Percentiles rank a stretch among this genome's conserved stretches.
These are phyloP conservation scores for Lecanosticta acicola DNA, from an alignment of 2,329 filamentous ascomycete genomes.

Conservation along the genomic window DNA sequence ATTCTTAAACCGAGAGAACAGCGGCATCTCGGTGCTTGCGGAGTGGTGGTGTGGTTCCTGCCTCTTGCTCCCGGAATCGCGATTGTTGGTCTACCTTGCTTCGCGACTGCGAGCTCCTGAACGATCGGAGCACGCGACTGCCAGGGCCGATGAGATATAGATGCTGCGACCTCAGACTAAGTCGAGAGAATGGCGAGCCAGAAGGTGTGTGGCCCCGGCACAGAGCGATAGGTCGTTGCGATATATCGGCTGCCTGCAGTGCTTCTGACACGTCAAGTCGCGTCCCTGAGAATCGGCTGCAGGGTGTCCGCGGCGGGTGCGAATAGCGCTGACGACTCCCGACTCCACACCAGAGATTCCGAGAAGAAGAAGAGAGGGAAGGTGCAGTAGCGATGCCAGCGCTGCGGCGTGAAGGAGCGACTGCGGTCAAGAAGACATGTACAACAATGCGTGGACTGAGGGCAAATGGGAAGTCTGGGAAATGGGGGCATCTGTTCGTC, in stretches of 20 bases:
- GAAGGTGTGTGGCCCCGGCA: not conserved
- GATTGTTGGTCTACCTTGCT: not conserved
- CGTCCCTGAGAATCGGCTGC: not conserved
- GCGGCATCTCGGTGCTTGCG: slow-evolving; percentile 42
- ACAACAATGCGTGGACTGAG: not conserved
- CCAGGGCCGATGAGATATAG: not conserved
- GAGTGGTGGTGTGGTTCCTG: not conserved
- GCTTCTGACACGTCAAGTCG: not conserved
- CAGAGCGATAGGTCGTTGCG: not conserved
- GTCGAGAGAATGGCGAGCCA: not conserved
- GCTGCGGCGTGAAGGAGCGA: not conserved
- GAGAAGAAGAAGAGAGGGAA: not conserved
- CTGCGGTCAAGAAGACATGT: not conserved
- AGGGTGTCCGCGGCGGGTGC: not conserved
- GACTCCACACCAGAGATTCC: not conserved
- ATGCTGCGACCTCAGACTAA: not conserved
- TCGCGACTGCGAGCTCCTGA: not conserved
- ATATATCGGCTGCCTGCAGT: not conserved
- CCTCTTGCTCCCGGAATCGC: not conserved
- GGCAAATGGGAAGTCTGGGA: not conserved
- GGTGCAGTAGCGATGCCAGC: not conserved
- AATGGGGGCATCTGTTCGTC: not conserved
- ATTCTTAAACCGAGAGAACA: slow-evolving; percentile 64
- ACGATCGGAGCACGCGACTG: not conserved
- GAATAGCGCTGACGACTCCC: not conserved